Conservation (phyloP, 371 early-diverging fungal genomes). For the Rhizopus stolonifer region DNA sequence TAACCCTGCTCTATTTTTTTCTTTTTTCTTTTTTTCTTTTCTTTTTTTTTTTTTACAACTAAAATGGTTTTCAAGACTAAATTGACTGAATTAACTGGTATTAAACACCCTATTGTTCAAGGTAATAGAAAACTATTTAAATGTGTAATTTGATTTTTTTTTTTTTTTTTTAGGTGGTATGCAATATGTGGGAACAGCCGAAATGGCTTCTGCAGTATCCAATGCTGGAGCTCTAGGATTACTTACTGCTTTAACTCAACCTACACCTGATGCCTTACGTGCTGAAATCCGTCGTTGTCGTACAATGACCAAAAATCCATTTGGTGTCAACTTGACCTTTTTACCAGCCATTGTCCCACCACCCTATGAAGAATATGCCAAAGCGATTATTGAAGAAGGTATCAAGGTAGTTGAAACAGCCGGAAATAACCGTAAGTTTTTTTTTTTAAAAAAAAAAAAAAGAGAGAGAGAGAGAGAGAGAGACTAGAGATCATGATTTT, state of each 20-base stretch:
- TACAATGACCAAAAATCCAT: constrained; percentile 73
- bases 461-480: not conserved
- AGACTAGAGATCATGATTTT: too few relatives aligned
- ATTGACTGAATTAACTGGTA: constrained; percentile 66
- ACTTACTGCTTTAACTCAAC: constrained; percentile 83
- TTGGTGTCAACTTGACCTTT: constrained; percentile 77
- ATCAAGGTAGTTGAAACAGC: constrained; percentile 81
- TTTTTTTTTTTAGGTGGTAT: constrained; percentile 21
- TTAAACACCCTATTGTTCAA: constrained; percentile 68
- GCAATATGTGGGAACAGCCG: constrained; percentile 68
- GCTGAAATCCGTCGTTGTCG: constrained; percentile 73
- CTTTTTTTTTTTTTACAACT: constrained; percentile 9
- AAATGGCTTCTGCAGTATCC: constrained; percentile 85
- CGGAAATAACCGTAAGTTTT: constrained; percentile 61
- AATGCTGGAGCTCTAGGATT: constrained; percentile 98
- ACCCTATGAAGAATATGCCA: constrained; percentile 75
- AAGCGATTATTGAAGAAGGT: constrained; percentile 74
- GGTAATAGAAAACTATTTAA: constrained; percentile 27
- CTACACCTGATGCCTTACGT: constrained; percentile 80
- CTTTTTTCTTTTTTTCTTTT: constrained; percentile 6
- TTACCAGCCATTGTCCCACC: constrained; percentile 71
- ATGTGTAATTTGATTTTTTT: not conserved
- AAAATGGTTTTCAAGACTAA: constrained; percentile 60
- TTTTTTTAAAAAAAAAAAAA: not conserved
- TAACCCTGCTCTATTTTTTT: not conserved